Percentiles rank a stretch among this genome's conserved stretches.
These are phyloP conservation scores for Trypanosoma rangeli DNA, from an alignment of 208 protist species.

Conservation along the genomic window DNA sequence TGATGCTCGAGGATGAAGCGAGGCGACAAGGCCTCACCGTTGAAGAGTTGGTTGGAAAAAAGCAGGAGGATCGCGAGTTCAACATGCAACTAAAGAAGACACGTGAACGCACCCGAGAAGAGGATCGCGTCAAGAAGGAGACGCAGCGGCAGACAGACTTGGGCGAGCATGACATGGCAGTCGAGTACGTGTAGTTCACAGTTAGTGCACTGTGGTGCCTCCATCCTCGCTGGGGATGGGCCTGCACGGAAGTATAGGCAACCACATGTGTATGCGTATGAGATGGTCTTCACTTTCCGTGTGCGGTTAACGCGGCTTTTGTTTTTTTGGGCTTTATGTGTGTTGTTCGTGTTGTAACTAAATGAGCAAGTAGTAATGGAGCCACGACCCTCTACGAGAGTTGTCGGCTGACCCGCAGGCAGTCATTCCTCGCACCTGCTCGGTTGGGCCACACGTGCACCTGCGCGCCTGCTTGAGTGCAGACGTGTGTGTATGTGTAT, in stretches of 20 bases:
- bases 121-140: slow-evolving; percentile 47
- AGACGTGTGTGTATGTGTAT: not conserved
- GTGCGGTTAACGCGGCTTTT: not conserved
- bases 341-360: not conserved
- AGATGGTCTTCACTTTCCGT: not conserved
- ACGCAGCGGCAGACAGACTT: slow-evolving; percentile 23
- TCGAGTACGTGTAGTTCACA: slow-evolving; percentile 42
- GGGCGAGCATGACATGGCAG: slow-evolving; percentile 40
- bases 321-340: not conserved
- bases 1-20: slow-evolving; percentile 60
- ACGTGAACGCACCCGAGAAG: slow-evolving; percentile 26
- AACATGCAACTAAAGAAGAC: slow-evolving; percentile 35
- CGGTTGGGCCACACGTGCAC: no score
- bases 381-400: not conserved
- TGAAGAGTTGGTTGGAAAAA: slow-evolving; percentile 47
- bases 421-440: no score
- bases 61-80: slow-evolving; percentile 32
- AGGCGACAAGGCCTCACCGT: slow-evolving; percentile 54
- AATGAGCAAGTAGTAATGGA: not conserved
- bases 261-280: no score
- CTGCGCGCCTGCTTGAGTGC: not conserved
- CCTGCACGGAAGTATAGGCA: not conserved
- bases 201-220: not conserved
- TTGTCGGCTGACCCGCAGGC: not conserved
- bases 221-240: not conserved